Evolutionary conservation across 768 basidiomycete genomes (phyloP), one percentile per base, ranked within the genome.

Genomic region (Stropharia rugosoannulata): DNA sequence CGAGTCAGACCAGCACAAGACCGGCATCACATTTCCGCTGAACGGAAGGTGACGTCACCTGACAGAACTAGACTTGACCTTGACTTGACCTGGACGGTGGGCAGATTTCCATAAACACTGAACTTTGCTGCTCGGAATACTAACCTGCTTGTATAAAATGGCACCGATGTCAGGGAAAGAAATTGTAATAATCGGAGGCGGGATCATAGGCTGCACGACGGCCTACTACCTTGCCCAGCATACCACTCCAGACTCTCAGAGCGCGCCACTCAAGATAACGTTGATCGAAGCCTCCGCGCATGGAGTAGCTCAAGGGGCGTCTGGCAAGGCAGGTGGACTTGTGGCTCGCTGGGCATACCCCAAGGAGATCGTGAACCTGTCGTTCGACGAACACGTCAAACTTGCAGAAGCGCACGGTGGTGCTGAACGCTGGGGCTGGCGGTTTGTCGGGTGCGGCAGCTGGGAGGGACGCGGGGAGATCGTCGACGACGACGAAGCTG

Each of bases 331-430:
- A 0, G 92, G 90, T 4, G 91, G 90, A 0, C 81, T 96, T 11
- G 80, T 95, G 16, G 92, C 93, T 0, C 83, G 86, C 70, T 87
- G 93, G 93, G 94, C 92, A 48, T 87, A 87, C 63, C 86, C 86
- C 0, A 80, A 80, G 48, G 82, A 85, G 59, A 74, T 94, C 29
- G 86, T 87, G 7, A 70, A 80, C 50, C 74, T 93, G 13, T 91
- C 90, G 0, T 92, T 85, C 68, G 66, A 76, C 11, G 85, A 95
- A 64, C 93, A 95, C 68, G 79, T 85, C 59, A 78, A 77, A 37
- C 78, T 96, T 8, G 90, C 92, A 3, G 67, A 81, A 48, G 75
- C 87, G 61, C 85, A 88, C 68, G 78, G 79, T 54, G 93, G 93
- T 2, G 69, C 75, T 29, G 78, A 82, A 27, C 73, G 84, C n/a